A percentile compares a stretch with the other conserved stretches of the same genome.
Conservation (phyloP, 2,329 filamentous ascomycete genomes). For the Microcyclosporella mali region DNA sequence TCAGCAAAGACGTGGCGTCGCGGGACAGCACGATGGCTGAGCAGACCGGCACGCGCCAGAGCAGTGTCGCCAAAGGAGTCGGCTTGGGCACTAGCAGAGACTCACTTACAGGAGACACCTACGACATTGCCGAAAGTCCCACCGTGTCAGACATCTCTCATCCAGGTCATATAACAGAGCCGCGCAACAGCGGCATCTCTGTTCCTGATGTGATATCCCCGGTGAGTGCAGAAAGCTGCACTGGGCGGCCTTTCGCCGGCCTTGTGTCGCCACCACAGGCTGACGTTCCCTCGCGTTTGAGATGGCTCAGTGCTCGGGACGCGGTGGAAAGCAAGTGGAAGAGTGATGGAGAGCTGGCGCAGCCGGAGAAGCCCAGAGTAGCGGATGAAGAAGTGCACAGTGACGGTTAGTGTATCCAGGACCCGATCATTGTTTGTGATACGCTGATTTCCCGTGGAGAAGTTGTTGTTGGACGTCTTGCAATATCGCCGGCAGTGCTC, state of each 20-base stretch:
- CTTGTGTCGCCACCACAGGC: too few species aligned
- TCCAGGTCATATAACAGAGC: background rate
- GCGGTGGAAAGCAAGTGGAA: background rate
- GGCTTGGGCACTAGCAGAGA: background rate
- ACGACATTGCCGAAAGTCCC: background rate
- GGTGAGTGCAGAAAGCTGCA: background rate
- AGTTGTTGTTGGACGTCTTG: too few species aligned
- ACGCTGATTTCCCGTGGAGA: too few species aligned
- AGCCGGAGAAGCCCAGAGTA: background rate
- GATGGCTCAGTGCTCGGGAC: background rate
- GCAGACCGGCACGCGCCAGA: background rate
- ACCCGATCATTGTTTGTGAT: too few species aligned
- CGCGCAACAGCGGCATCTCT: too few species aligned
- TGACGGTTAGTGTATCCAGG: too few species aligned
- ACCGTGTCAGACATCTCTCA: constrained; percentile 3
- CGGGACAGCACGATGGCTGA: constrained; percentile 5
- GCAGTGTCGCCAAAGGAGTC: background rate
- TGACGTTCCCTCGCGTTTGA: background rate
- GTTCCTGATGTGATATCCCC: too few species aligned
- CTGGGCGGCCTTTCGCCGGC: background rate
- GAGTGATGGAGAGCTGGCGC: background rate
- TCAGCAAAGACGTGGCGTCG: background rate
- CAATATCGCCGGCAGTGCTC: too few species aligned
- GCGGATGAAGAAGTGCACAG: background rate
- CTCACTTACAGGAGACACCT: background rate